A percentile compares a stretch with the other conserved stretches of the same genome.
These are phyloP conservation scores for Kuraishia piskuri DNA, from an alignment of 805 yeast genomes.

Conservation along the genomic window DNA sequence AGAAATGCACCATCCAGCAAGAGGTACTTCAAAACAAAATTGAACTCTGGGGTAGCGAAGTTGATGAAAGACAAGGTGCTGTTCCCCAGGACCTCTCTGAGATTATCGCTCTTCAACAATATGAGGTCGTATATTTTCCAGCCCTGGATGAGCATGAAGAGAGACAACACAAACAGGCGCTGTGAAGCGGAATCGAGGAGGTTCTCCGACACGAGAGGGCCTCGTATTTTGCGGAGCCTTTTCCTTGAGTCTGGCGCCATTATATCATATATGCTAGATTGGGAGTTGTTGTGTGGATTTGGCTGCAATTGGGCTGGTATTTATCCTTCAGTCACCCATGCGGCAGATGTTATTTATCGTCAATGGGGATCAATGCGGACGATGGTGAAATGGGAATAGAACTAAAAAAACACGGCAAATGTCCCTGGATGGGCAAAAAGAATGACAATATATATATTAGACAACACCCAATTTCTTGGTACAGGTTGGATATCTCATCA, in stretches of 20 bases:
- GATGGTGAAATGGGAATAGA: no score
- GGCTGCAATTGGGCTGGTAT: no score
- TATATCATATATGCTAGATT: not conserved
- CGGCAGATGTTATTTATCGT: no score
- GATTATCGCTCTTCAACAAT: conserved; percentile 38
- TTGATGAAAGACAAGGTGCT: conserved; percentile 21
- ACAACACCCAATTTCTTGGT: no score
- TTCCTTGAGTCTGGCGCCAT: not conserved
- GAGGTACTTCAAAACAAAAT: conserved; percentile 63
- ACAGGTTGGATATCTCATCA: no score
- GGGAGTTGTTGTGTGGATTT: no score
- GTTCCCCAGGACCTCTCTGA: conserved; percentile 11
- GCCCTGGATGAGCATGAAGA: conserved; percentile 73
- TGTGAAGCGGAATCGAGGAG: conserved; percentile 72
- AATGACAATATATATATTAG: no score
- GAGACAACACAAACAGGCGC: conserved; percentile 53
- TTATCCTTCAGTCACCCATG: no score
- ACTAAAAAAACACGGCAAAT: no score
- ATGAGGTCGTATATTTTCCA: conserved; percentile 73
- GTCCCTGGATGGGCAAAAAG: no score
- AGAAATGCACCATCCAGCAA: conserved; percentile 65
- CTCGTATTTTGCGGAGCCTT: not conserved
- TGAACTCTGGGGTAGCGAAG: conserved; percentile 39
- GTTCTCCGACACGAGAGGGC: conserved; percentile 53
- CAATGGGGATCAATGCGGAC: no score